Evolutionary conservation across 2,329 filamentous ascomycete genomes (phyloP), one percentile per base, ranked within the genome.

Genomic region (Talaromyces islandicus): DNA sequence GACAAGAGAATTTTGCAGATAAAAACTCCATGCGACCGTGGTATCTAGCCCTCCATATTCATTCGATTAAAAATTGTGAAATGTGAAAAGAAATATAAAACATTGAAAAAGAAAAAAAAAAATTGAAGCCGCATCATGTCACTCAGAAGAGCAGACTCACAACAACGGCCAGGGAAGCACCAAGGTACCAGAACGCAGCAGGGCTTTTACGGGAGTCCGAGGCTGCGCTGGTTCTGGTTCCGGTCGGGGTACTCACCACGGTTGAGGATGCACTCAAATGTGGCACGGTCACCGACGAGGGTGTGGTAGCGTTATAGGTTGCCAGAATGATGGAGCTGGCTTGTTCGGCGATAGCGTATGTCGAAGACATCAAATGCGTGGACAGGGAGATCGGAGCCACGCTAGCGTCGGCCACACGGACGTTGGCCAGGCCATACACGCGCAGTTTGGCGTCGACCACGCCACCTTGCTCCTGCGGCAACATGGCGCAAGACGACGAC

Each of bases 291-390:
- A n/a, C 19, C 9, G 43, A 11, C 19, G 59, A 27, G 11, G 51
- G 52, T 7, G 35, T 7, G n/a, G 46, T 30, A 19, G 56, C 35
- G 51, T 67, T 67, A 59, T 69, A 66, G 46, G 62, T 68, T 5
- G 59, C 61, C 14, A 67, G 66, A 61, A 72, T 71, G 21, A 72
- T 66, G 14, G 56, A 62, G 51, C 65, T 67, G 7, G 70, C 70
- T 57, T 66, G 67, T 55, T 73, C 71, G 3, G 71, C 71, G 11
- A 73, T 32, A 0, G 70, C 71, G 38, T 73, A 73, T 12, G 71
- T 73, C 14, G 70, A 71, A 5, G 66, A 59, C 71, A 73, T 73
- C 19, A 73, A 64, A 62, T 73, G 71, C 1, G 71, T 70, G 0
- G 71, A 71, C 55, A 73, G 63, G 1, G 71, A 56, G 19, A 69